Base-by-base conservation (phyloP, 495 filamentous ascomycete genomes). In the Penicillium coffeae region DNA sequence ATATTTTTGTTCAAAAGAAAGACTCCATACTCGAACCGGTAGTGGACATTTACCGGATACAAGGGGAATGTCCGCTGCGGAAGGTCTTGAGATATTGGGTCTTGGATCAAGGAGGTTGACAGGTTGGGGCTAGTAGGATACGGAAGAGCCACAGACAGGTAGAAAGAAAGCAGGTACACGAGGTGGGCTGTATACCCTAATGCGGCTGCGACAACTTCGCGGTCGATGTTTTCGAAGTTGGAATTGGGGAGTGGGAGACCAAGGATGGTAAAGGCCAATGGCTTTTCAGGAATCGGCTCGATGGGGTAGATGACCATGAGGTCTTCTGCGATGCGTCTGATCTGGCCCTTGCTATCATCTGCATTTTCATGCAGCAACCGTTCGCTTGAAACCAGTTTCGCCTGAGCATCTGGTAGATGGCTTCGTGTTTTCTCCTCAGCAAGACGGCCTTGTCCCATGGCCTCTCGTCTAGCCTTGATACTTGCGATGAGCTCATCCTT, bases 1-100 rank as follows among this genome's bases (percentile, higher is more conserved):
- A 98, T 88, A 56, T 96, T 76, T 59, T 96, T 92, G 67, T 97
- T 96, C 3, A 98, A 73, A 9, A 97, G 68, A 54, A 97, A 98
- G 52, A 96, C 90, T 4, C 76, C 93, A 70, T 97, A 98, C 52
- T 96, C 92, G 60, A 96, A 96, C 8, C 91, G 81, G 58, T 87
- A 95, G 21, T 85, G 78, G 6, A 90, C 82, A 10, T 81, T 83
- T 48, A 87, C 85, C 27, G 85, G 76, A 63, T 88, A 89, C 0
- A 98, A 76, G 1, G 92, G 93, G 61, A 88, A 94, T 2, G 80
- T 84, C 15, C 87, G 78, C 43, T 83, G 80, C 6, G 81, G 74
- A 3, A 90, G 76, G n/a, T 63, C 61, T 5, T 81, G 71, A 36
- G 81, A 85, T 44, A 98, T 84, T 7, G 84, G 84, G 59, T 98